These are phyloP conservation scores for Rubia peregrina DNA, from an alignment of 305 asterid genomes.

Conservation along the genomic window DNA sequence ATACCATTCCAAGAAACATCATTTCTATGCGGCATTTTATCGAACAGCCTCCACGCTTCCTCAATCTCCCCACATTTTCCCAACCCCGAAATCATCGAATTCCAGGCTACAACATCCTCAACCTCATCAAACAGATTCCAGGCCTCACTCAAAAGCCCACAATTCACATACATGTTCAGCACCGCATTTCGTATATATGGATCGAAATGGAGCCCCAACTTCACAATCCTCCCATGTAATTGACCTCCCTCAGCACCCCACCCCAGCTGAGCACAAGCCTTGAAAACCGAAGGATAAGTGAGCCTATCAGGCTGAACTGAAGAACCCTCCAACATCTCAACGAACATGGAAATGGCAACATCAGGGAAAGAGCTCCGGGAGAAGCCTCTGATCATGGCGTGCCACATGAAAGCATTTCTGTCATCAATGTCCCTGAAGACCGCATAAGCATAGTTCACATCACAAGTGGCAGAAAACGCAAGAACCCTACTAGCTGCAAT, in stretches of 20 bases:
- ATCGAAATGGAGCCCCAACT: constrained; percentile 45
- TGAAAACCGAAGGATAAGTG: constrained; percentile 72
- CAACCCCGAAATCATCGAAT: constrained; percentile 56
- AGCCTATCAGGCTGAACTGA: constrained; percentile 34
- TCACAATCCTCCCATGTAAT: constrained; percentile 60
- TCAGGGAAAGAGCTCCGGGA: constrained; percentile 50
- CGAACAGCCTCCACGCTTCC: constrained; percentile 22
- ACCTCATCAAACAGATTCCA: constrained; percentile 48
- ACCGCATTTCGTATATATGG: constrained; percentile 48
- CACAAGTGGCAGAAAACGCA: constrained; percentile 42
- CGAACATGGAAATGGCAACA: constrained; percentile 41
- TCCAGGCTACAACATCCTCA: constrained; percentile 59
- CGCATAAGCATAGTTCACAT: constrained; percentile 45
- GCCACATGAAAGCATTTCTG: constrained; percentile 53
- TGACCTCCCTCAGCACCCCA: constrained; percentile 51
- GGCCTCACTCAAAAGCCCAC: constrained; percentile 47
- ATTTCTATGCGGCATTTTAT: constrained; percentile 34
- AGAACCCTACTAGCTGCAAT: constrained; percentile 58
- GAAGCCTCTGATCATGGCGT: constrained; percentile 61
- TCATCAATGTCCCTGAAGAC: constrained; percentile 36
- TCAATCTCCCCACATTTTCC: constrained; percentile 53
- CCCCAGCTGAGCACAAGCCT: constrained; percentile 56
- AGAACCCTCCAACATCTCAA: constrained; percentile 45
- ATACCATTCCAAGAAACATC: constrained; percentile 62
- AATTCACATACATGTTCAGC: constrained; percentile 54